A percentile compares a stretch with the other conserved stretches of the same genome.
Conservation (phyloP, 1,284 basidiomycete genomes). For the Irpex sp. region DNA sequence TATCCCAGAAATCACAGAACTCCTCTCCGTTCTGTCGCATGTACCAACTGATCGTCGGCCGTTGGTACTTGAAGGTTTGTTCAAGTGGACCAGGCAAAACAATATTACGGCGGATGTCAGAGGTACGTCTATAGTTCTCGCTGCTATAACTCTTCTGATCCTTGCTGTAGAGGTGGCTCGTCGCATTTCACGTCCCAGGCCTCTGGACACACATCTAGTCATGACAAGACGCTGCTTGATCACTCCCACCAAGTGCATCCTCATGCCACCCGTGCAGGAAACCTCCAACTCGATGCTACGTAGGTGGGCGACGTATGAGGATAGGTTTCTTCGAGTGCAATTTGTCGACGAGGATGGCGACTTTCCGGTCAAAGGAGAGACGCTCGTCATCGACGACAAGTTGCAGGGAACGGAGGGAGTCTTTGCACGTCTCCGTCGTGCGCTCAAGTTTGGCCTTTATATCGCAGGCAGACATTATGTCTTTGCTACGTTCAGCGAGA, state of each 20-base stretch:
- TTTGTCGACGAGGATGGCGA: constrained; percentile 16
- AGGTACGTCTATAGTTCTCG: neutral
- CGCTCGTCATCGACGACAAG: constrained; percentile 10
- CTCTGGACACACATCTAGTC: neutral
- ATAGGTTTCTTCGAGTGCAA: constrained; percentile 14
- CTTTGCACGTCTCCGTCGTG: constrained; percentile 11
- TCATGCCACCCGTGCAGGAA: constrained; percentile 7
- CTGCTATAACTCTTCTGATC: neutral
- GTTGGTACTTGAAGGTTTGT: constrained; percentile 9
- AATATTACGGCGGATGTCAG: constrained; percentile 1
- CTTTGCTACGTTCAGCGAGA: constrained; percentile 11
- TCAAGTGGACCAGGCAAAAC: constrained; percentile 5
- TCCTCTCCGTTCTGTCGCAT: neutral
- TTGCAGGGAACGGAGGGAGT: constrained; percentile 11
- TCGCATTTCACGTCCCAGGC: neutral
- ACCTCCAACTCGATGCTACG: constrained; percentile 13
- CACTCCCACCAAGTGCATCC: constrained; percentile 9
- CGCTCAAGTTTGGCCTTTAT: constrained; percentile 2
- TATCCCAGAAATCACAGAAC: constrained; percentile 1
- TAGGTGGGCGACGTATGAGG: neutral
- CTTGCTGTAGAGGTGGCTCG: constrained; percentile 9
- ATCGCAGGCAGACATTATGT: constrained; percentile 10
- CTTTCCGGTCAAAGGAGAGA: constrained; percentile 14
- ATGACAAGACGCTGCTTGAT: constrained; percentile 9
- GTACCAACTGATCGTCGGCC: neutral